Percentiles rank a stretch among this genome's conserved stretches.
Conservation (phyloP, 2,329 filamentous ascomycete genomes). For the Hypoxylon sp. region DNA sequence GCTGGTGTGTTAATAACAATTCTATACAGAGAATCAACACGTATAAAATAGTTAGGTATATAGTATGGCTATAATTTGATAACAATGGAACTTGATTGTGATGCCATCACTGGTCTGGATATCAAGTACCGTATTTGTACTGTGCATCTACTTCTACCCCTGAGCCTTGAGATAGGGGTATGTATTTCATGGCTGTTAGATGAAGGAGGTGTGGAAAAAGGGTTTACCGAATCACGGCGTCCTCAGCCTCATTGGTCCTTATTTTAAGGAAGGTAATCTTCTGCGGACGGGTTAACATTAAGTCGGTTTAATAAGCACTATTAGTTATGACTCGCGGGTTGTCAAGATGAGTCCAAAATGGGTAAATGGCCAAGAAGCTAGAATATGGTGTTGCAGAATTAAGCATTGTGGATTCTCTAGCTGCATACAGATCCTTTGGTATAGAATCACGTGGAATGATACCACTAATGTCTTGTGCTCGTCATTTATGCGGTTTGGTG, state of each 20-base stretch:
- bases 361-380: not conserved
- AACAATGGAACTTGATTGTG: not conserved
- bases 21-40: not conserved
- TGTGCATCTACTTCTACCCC: not conserved
- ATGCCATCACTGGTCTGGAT: not conserved
- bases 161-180: too few relatives aligned
- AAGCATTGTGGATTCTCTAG: not conserved
- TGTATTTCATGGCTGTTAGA: too few relatives aligned
- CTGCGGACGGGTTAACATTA: too few relatives aligned
- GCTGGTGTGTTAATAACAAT: not conserved
- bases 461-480: constrained; percentile 1
- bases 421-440: not conserved
- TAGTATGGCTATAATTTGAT: not conserved
- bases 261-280: too few relatives aligned
- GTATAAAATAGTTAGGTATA: not conserved
- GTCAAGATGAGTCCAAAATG: too few relatives aligned
- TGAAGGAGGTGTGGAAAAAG: too few relatives aligned
- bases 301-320: too few relatives aligned
- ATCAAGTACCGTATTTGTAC: not conserved
- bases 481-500: not conserved
- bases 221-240: too few relatives aligned
- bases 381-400: not conserved
- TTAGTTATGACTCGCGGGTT: too few relatives aligned
- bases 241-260: too few relatives aligned
- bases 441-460: constrained; percentile 10